A percentile compares a stretch with the other conserved stretches of the same genome.
Evolutionary conservation across 139 green algal species (phyloP).

Genomic region (Chlamydomonas eustigma): DNA sequence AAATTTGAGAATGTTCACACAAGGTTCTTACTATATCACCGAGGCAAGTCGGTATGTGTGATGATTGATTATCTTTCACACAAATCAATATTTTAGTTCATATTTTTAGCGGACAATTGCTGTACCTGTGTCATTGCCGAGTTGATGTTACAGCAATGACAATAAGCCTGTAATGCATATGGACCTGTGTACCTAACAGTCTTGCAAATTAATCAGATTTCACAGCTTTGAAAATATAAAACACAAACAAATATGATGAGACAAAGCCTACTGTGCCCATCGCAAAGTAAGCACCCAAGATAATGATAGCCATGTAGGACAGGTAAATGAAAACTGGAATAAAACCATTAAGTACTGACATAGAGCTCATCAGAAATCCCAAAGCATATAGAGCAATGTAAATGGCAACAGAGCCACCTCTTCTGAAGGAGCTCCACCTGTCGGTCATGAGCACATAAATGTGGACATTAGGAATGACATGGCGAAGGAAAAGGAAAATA

Average conservation of each 20-base stretch:
- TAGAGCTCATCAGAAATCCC: slow-evolving; percentile 68
- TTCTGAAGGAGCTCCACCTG: slow-evolving; percentile 79
- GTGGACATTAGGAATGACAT: background rate
- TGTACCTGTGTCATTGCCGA: too few relatives aligned
- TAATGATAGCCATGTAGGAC: slow-evolving; percentile 78
- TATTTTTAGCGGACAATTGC: too few relatives aligned
- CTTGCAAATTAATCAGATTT: slow-evolving; percentile 10
- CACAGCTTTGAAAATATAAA: slow-evolving; percentile 9
- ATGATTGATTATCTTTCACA: too few relatives aligned
- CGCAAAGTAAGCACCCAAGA: slow-evolving; percentile 71
- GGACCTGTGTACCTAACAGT: too few relatives aligned
- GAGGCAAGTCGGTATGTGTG: too few relatives aligned
- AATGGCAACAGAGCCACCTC: slow-evolving; percentile 70
- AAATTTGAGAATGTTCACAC: too few relatives aligned
- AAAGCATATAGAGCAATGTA: slow-evolving; percentile 64
- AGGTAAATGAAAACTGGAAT: slow-evolving; percentile 81
- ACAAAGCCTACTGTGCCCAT: slow-evolving; percentile 82
- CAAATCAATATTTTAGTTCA: too few relatives aligned
- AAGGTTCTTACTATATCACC: too few relatives aligned
- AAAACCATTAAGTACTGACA: slow-evolving; percentile 63
- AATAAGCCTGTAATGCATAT: too few relatives aligned
- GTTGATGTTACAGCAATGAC: too few relatives aligned
- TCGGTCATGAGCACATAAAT: background rate
- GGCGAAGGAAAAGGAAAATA: background rate
- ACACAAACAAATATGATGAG: slow-evolving; percentile 27